Conservation (phyloP, 768 basidiomycete genomes). For the Tulasnella sp. region DNA sequence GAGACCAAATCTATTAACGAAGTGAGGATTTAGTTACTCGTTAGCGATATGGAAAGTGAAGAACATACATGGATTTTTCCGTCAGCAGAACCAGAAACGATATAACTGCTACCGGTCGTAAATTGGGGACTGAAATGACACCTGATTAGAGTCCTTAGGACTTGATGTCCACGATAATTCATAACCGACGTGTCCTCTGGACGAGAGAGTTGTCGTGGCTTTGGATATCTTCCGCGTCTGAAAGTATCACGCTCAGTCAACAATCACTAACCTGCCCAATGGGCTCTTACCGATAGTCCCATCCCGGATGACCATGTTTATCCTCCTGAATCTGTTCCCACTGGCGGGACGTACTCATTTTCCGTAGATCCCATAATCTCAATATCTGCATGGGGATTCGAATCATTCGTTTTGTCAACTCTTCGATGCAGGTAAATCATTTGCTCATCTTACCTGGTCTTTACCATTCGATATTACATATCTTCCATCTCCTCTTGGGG, state of each 20-base stretch:
- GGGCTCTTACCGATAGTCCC: conserved; percentile 69
- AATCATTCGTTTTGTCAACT: too few species aligned
- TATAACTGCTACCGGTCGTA: conserved; percentile 83
- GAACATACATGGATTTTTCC: conserved; percentile 63
- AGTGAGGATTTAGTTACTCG: background rate
- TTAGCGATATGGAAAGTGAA: conserved; percentile 2
- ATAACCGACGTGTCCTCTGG: conserved; percentile 88
- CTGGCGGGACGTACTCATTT: conserved; percentile 68
- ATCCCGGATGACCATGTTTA: conserved; percentile 45
- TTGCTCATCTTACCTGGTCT: conserved; percentile 52
- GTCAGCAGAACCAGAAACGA: conserved; percentile 87
- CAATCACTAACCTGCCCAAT: conserved; percentile 1
- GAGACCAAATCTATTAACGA: conserved; percentile 67
- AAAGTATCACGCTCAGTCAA: background rate
- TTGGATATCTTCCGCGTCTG: conserved; percentile 56
- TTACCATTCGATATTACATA: conserved; percentile 94
- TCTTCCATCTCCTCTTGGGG: conserved; percentile 91
- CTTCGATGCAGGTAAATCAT: background rate
- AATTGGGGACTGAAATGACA: conserved; percentile 92
- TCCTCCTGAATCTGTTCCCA: conserved; percentile 41
- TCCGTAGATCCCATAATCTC: conserved; percentile 86
- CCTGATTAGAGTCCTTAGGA: conserved; percentile 82
- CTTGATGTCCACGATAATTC: conserved; percentile 86
- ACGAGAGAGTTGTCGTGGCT: conserved; percentile 48
- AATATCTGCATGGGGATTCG: conserved; percentile 24